Evolutionary conservation across 441 rosid species (phyloP).

Genomic region (Kokia cookei): DNA sequence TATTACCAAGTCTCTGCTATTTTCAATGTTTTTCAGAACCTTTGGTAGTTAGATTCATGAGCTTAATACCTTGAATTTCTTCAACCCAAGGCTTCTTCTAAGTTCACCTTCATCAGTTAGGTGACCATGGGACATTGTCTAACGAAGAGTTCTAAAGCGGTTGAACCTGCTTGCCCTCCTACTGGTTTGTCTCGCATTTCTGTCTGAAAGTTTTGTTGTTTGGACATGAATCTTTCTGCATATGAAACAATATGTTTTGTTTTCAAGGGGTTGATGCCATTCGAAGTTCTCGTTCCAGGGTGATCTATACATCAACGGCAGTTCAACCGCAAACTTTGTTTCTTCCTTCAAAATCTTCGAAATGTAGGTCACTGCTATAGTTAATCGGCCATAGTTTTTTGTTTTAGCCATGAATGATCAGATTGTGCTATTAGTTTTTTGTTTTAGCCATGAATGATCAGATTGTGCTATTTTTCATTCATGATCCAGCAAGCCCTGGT

Average conservation of each 20-base stretch:
- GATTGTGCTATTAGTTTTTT: not conserved
- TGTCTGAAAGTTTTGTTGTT: not conserved
- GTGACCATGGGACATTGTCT: conserved; percentile 19
- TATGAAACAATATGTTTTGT: not conserved
- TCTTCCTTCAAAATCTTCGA: not conserved
- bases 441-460: not conserved
- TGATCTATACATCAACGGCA: not conserved
- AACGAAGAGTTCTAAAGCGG: not conserved
- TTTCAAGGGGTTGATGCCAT: not conserved
- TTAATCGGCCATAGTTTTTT: not conserved
- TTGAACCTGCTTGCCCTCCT: not conserved
- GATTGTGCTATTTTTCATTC: not conserved
- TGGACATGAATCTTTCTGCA: not conserved
- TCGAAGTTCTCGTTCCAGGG: not conserved
- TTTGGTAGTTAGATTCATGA: not conserved
- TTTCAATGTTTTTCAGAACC: not conserved
- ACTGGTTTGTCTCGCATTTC: conserved; percentile 14
- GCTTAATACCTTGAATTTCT: not conserved
- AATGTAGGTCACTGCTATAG: not conserved
- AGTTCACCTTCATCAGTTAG: not conserved
- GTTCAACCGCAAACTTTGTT: not conserved
- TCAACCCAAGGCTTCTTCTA: not conserved
- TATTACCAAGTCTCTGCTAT: not conserved
- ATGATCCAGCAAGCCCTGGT: conserved; percentile 10
- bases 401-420: not conserved